Conservation (phyloP, 176 grass and related monocot species). For the Oryza glaberrima region DNA sequence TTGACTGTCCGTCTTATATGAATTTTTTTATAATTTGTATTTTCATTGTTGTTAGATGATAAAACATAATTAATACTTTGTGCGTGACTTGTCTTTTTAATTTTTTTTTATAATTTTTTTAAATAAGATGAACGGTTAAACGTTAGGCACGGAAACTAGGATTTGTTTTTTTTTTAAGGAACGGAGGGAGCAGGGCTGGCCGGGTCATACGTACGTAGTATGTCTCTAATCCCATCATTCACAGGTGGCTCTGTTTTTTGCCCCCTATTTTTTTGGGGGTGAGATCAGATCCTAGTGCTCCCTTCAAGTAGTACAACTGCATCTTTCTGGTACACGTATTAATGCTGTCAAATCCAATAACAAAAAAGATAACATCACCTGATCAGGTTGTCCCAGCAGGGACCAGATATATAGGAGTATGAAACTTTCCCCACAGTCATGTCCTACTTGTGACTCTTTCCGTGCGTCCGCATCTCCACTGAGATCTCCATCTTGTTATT, state of each 20-base stretch:
- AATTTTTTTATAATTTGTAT: too few relatives aligned
- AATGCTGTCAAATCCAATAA: conserved; percentile 33
- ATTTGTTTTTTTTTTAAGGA: too few relatives aligned
- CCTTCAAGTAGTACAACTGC: conserved; percentile 27
- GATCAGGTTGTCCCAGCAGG: conserved; percentile 44
- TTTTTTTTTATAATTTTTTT: too few relatives aligned
- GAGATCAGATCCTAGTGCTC: not conserved
- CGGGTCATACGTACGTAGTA: too few relatives aligned
- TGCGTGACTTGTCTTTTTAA: too few relatives aligned
- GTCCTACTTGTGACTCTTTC: conserved; percentile 44
- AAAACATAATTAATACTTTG: too few relatives aligned
- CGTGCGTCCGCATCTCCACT: conserved; percentile 6
- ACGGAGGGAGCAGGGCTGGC: not conserved
- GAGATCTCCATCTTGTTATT: conserved; percentile 17
- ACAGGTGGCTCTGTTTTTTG: conserved; percentile 29
- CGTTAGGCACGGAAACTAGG: too few relatives aligned
- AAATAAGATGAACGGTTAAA: too few relatives aligned
- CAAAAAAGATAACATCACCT: conserved; percentile 24
- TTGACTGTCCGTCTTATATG: too few relatives aligned
- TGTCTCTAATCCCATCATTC: not conserved
- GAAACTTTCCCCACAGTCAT: not conserved
- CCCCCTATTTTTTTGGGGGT: not conserved
- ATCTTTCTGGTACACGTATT: conserved; percentile 15
- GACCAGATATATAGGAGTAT: conserved; percentile 22
- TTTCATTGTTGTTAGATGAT: too few relatives aligned